phyloP scores from a whole-genome alignment of 345 rosid species.

The Citrus inodora region DNA sequence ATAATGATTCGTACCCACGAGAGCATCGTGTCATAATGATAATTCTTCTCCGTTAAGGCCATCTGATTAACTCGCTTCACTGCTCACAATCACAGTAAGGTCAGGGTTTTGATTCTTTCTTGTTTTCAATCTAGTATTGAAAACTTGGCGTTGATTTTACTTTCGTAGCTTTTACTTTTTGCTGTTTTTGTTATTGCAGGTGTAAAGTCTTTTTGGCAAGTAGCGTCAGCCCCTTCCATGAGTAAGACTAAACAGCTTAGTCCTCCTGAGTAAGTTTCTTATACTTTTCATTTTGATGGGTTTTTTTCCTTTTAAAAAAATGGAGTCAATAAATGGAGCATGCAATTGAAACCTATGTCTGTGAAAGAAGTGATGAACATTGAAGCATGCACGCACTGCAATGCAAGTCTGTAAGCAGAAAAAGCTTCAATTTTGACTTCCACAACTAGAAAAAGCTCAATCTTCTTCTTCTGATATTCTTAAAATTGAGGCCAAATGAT shows the following conservation, averaged over 20 bases:
- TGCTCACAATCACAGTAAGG: not conserved
- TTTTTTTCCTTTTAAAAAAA: not conserved
- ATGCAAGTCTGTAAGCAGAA: not conserved
- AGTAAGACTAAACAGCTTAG: not conserved
- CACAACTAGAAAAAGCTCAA: not conserved
- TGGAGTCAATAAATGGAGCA: not conserved
- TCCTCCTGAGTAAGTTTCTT: not conserved
- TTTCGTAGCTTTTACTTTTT: not conserved
- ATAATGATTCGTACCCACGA: too few relatives aligned
- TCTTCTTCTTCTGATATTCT: not conserved
- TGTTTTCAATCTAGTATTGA: too few relatives aligned
- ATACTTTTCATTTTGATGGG: not conserved
- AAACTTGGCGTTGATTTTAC: not conserved
- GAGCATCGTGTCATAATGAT: too few relatives aligned
- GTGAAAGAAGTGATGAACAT: not conserved
- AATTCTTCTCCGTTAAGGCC: not conserved
- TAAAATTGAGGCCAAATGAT: not conserved
- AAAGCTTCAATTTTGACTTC: not conserved
- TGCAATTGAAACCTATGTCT: not conserved
- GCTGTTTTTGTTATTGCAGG: not conserved
- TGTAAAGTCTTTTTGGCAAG: not conserved
- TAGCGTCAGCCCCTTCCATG: not conserved
- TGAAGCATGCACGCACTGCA: not conserved
- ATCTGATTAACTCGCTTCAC: not conserved
- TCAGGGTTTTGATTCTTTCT: not conserved